Base-by-base conservation (phyloP, 805 yeast species). In the Lachancea lanzarotensis region DNA sequence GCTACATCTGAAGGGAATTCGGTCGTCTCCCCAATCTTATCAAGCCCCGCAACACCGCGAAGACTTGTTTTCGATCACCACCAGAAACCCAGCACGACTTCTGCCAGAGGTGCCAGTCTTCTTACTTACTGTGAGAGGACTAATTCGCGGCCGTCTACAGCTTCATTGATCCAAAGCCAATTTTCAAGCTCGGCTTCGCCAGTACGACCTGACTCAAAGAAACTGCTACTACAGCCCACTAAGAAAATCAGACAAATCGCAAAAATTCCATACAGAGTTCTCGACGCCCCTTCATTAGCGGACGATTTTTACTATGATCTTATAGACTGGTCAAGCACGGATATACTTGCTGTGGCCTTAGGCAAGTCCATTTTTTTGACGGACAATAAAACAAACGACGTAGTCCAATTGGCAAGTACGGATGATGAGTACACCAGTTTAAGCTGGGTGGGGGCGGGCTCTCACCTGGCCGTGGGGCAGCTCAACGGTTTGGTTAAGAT, bases 251-350 rank as follows among this genome's bases (percentile, higher is more conserved):
- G 98, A 37, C 75, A 77, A 26, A 85, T 93, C 17, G 73, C 93
- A 3, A 86, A 84, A 57, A 86, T 89, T 1, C 98, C 98, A 0
- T 89, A 84, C 58, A 74, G 96, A 45, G 97, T 91, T 4, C 73
- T 91, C 36, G 98, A 91, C 67, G 98, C 98, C 0, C 98, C 98
- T 0, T 95, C 88, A 39, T 70, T 93, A 18, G 88, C 88, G 5
- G 98, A 93, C 62, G 98, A 91, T 61, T 91, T 90, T 59, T 91
- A 91, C 61, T 73, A 89, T 41, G 93, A 93, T 56, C 71, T 93
- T 45, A 84, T 93, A 1, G 98, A 93, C 61, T 91, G 98, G 98
- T 95, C 97, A 0, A 77, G 87, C 20, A 87, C 82, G 46, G 95
- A 91, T 63, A 69, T 85, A 29, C 68, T 93, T 34, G 96, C 91